Percentiles rank a stretch among this genome's conserved stretches.
Evolutionary conservation across 768 basidiomycete species (phyloP).

Genomic region (Mycena leptocephala): DNA sequence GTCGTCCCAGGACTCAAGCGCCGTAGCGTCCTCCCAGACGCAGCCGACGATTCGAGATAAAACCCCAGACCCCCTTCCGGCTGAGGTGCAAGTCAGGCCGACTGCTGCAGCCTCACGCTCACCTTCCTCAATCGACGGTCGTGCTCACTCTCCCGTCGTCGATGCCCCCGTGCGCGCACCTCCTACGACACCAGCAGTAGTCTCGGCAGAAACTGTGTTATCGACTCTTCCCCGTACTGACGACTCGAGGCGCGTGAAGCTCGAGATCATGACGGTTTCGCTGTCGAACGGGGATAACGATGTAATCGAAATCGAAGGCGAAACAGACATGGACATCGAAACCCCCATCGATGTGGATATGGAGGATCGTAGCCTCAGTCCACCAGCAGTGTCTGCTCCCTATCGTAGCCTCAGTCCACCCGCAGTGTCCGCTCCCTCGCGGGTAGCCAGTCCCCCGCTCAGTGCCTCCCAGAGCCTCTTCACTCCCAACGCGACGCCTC

Average conservation of each 20-base stretch:
- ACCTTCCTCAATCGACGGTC: constrained; percentile 9
- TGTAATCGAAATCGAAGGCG: constrained; percentile 20
- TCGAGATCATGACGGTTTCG: constrained; percentile 35
- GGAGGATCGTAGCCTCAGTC: constrained; percentile 22
- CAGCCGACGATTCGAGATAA: neutral
- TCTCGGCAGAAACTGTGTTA: constrained; percentile 18
- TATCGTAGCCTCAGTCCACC: neutral
- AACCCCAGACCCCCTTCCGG: neutral
- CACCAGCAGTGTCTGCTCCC: neutral
- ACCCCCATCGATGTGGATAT: constrained; percentile 36
- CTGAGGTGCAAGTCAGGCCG: constrained; percentile 14
- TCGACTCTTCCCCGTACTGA: constrained; percentile 11
- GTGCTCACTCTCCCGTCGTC: neutral
- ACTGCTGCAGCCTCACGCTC: constrained; percentile 15
- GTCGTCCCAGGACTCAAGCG: neutral
- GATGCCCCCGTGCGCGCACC: neutral
- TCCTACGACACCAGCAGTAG: neutral
- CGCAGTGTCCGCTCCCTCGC: neutral
- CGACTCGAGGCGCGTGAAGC: constrained; percentile 34
- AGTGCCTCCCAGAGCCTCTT: constrained; percentile 27
- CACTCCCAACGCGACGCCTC: constrained; percentile 30
- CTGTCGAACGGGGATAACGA: constrained; percentile 9
- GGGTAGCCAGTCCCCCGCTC: constrained; percentile 17
- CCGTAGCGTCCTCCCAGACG: neutral
- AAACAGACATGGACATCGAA: constrained; percentile 37